A percentile compares a stretch with the other conserved stretches of the same genome.
Conservation (phyloP, 2,329 filamentous ascomycete species). For the Phoma sp. region DNA sequence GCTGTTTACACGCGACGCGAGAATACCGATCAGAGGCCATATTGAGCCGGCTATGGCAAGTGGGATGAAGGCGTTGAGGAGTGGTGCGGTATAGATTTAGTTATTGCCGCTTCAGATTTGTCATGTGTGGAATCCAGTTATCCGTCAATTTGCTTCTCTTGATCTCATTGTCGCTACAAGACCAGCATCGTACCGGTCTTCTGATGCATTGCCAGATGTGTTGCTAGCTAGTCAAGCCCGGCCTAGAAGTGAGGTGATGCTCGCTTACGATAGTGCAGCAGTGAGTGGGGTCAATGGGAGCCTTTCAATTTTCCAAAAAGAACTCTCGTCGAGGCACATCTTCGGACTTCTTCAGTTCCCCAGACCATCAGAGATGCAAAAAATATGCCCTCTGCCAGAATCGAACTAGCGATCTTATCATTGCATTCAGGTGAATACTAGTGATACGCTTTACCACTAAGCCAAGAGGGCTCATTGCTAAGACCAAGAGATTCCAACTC, state of each 20-base stretch:
- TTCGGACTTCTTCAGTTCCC: neutral
- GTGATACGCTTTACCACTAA: conserved; percentile 23
- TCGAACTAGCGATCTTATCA: conserved; percentile 22
- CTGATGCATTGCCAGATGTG: neutral
- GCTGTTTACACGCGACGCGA: conserved; percentile 24
- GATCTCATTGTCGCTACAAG: neutral
- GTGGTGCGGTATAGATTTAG: conserved; percentile 15
- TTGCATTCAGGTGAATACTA: conserved; percentile 15
- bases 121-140: too few relatives aligned
- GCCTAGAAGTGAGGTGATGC: neutral
- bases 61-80: conserved; percentile 27
- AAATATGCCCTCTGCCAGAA: conserved; percentile 15
- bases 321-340: neutral
- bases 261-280: conserved; percentile 4
- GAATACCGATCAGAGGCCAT: conserved; percentile 29
- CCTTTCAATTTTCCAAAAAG: neutral
- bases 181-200: neutral
- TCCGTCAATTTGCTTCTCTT: neutral
- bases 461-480: conserved; percentile 13
- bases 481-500: conserved; percentile 1
- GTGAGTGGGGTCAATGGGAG: neutral
- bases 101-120: neutral
- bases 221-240: neutral
- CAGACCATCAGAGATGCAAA: neutral
- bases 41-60: conserved; percentile 31